phyloP scores from a whole-genome alignment of 2,329 filamentous ascomycete genomes.

The Leptographium lundbergii region DNA sequence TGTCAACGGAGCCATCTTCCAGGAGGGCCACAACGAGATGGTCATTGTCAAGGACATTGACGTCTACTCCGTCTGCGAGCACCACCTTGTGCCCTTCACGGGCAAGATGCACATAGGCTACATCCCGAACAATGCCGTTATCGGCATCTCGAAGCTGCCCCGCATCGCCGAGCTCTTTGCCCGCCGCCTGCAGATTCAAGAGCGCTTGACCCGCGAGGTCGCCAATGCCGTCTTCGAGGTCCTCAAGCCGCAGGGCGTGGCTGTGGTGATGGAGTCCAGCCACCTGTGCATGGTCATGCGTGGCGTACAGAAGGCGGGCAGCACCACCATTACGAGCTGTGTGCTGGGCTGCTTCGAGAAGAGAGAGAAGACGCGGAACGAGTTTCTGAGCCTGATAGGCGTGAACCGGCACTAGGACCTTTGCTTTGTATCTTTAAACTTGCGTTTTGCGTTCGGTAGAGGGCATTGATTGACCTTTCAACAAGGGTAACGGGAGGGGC shows the following conservation, averaged over 20 bases:
- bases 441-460: not conserved
- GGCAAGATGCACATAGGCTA: conserved; percentile 99
- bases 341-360: conserved; percentile 94
- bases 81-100: conserved; percentile 91
- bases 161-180: conserved; percentile 96
- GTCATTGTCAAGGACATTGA: conserved; percentile 98
- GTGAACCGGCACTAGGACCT: conserved; percentile 31
- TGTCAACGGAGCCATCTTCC: conserved; percentile 87
- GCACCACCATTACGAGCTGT: conserved; percentile 86
- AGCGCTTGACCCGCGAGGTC: conserved; percentile 90
- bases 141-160: conserved; percentile 90
- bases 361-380: conserved; percentile 86
- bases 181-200: conserved; percentile 86
- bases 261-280: conserved; percentile 92
- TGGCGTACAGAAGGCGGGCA: conserved; percentile 84
- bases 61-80: conserved; percentile 87
- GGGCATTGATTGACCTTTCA: not conserved
- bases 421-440: not conserved
- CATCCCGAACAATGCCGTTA: conserved; percentile 81
- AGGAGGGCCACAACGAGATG: conserved; percentile 93
- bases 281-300: conserved; percentile 99
- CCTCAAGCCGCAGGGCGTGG: conserved; percentile 84
- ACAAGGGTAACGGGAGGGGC: not conserved
- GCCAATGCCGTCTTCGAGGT: conserved; percentile 89
- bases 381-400: conserved; percentile 74